Percentiles rank a stretch among this genome's conserved stretches.
Evolutionary conservation across 345 rosid genomes (phyloP).

Genomic region (Aethionema arabicum): DNA sequence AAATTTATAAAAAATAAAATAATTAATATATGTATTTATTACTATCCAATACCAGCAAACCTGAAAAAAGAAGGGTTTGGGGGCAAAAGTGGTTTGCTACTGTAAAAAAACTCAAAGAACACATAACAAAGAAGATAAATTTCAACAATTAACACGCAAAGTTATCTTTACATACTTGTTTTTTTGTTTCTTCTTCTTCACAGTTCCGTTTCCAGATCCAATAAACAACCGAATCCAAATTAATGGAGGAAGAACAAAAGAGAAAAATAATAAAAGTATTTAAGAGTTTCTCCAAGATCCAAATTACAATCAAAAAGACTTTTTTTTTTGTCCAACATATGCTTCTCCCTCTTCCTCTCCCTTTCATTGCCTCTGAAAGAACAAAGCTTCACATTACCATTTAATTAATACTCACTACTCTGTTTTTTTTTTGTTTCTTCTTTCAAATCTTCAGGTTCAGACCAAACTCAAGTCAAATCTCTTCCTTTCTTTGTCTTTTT

Average conservation of each 20-base stretch:
- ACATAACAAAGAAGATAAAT: not conserved
- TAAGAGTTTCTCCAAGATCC: too few relatives aligned
- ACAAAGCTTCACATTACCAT: constrained; percentile 22
- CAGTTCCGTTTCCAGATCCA: constrained; percentile 21
- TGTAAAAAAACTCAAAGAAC: too few relatives aligned
- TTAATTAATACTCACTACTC: constrained; percentile 16
- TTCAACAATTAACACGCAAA: constrained; percentile 27
- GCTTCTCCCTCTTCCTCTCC: not conserved
- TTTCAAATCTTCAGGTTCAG: constrained; percentile 32
- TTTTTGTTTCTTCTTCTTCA: constrained; percentile 9
- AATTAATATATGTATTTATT: too few relatives aligned
- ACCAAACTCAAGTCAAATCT: constrained; percentile 20
- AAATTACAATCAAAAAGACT: too few relatives aligned
- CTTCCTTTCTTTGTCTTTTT: constrained; percentile 22
- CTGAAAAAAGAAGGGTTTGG: too few relatives aligned
- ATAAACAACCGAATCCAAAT: constrained; percentile 29
- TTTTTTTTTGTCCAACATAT: too few relatives aligned
- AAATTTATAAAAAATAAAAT: too few relatives aligned
- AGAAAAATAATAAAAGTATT: not conserved
- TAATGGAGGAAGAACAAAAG: constrained; percentile 20
- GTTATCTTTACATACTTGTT: constrained; percentile 21
- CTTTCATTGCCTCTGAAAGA: constrained; percentile 28
- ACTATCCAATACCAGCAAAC: too few relatives aligned
- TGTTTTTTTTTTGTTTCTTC: constrained; percentile 25
- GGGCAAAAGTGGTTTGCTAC: too few relatives aligned